Conservation (phyloP, 352 stramenopile species). For the Salisapilia sapeloensis region DNA sequence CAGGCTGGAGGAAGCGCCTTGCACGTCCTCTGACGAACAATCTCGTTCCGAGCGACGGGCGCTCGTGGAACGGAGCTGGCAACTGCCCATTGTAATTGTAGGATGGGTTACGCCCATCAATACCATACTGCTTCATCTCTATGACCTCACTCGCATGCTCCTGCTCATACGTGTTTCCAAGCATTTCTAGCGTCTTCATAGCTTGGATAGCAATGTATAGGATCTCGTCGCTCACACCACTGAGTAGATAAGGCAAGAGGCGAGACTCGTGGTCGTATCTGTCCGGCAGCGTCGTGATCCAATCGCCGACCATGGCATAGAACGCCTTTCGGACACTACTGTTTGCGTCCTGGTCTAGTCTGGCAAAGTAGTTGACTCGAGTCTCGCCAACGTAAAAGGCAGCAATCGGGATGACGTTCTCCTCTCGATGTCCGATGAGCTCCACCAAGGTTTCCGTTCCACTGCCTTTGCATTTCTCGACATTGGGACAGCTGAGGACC, state of each 20-base stretch:
- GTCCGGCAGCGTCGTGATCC: conserved; percentile 84
- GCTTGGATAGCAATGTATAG: conserved; percentile 23
- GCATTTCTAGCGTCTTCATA: conserved; percentile 49
- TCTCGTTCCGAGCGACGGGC: conserved; percentile 80
- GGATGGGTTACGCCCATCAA: conserved; percentile 76
- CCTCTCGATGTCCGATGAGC: conserved; percentile 87
- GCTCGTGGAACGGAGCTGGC: conserved; percentile 57
- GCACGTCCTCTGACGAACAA: conserved; percentile 84
- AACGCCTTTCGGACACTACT: conserved; percentile 62
- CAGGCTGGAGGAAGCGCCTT: conserved; percentile 75
- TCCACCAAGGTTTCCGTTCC: conserved; percentile 89
- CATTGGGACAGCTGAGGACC: conserved; percentile 73
- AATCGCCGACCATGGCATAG: conserved; percentile 79
- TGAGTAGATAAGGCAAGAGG: conserved; percentile 90
- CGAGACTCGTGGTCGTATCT: conserved; percentile 89
- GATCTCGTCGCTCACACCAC: conserved; percentile 64
- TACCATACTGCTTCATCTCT: conserved; percentile 88
- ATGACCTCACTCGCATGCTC: conserved; percentile 77
- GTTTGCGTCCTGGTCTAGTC: conserved; percentile 80
- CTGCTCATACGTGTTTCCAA: conserved; percentile 38
- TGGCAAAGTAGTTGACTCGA: conserved; percentile 87
- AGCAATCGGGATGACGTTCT: conserved; percentile 89
- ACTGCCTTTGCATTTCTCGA: conserved; percentile 87
- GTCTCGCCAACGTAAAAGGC: conserved; percentile 88
- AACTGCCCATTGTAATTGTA: conserved; percentile 77